Evolutionary conservation across 2,329 filamentous ascomycete genomes (phyloP).

Genomic region (Stagonosporopsis tanaceti): DNA sequence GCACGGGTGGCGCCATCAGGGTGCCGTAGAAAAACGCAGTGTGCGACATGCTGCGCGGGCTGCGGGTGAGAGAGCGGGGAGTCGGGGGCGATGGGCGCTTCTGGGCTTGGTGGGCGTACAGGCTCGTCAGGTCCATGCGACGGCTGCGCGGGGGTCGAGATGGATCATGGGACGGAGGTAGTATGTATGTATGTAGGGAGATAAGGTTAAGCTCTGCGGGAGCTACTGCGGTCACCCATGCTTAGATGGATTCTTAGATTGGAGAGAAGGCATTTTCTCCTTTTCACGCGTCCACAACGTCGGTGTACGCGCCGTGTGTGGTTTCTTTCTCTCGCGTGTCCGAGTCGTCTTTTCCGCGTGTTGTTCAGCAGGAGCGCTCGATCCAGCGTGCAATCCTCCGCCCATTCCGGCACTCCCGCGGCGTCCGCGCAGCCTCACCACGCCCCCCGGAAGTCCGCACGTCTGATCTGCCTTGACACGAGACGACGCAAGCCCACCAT

Average conservation of each 20-base stretch:
- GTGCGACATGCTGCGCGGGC: slow-evolving; percentile 46
- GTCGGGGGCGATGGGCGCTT: background rate
- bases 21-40: slow-evolving; percentile 74
- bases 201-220: slow-evolving; percentile 29
- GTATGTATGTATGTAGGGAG: background rate
- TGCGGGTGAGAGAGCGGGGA: background rate
- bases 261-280: slow-evolving; percentile 9
- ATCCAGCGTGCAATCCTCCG: background rate
- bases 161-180: too few species aligned
- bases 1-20: slow-evolving; percentile 85
- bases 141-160: background rate
- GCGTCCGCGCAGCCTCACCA: slow-evolving; percentile 7
- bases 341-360: too few species aligned
- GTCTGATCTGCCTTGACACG: background rate
- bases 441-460: background rate
- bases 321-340: too few species aligned
- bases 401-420: slow-evolving; percentile 16
- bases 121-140: slow-evolving; percentile 19
- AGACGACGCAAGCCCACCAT: slow-evolving; percentile 25
- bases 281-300: slow-evolving; percentile 6
- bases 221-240: slow-evolving; percentile 32
- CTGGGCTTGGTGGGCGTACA: slow-evolving; percentile 17
- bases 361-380: too few species aligned
- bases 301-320: background rate
- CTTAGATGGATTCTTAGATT: slow-evolving; percentile 11